Evolutionary conservation across 768 basidiomycete genomes (phyloP).

Genomic region (Boletus rubropictus): DNA sequence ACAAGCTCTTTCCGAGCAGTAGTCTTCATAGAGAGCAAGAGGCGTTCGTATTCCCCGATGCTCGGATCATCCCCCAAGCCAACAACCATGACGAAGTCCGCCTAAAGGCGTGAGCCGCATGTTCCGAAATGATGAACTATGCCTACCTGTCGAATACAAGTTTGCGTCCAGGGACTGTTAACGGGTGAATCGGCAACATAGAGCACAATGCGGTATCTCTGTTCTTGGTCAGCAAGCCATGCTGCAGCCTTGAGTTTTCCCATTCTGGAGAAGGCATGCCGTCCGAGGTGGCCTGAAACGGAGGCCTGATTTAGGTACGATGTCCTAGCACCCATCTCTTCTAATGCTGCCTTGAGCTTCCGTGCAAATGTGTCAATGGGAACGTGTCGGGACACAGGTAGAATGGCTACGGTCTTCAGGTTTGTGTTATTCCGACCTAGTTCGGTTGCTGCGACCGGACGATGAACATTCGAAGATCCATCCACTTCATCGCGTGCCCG

Average conservation of each 20-base stretch:
- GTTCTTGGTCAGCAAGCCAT: constrained; percentile 95
- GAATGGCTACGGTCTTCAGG: constrained; percentile 88
- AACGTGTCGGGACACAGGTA: constrained; percentile 82
- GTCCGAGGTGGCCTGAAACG: constrained; percentile 84
- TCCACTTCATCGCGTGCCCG: constrained; percentile 83
- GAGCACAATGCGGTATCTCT: constrained; percentile 86
- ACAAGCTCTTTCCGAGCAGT: constrained; percentile 98
- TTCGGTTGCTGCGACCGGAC: constrained; percentile 50
- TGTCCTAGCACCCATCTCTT: constrained; percentile 90
- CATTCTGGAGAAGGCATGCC: constrained; percentile 93
- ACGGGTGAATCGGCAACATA: constrained; percentile 97
- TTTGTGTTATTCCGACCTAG: constrained; percentile 77
- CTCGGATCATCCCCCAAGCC: constrained; percentile 90
- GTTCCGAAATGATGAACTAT: not conserved
- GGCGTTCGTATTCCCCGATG: constrained; percentile 90
- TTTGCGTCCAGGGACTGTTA: constrained; percentile 95
- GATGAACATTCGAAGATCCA: constrained; percentile 46
- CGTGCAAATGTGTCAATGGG: constrained; percentile 87
- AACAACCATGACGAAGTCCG: constrained; percentile 90
- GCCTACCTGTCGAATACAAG: constrained; percentile 86
- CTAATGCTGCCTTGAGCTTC: constrained; percentile 81
- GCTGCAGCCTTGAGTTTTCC: constrained; percentile 90
- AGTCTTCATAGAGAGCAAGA: constrained; percentile 92
- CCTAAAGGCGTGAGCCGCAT: constrained; percentile 38
- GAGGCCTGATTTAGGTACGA: constrained; percentile 92